Base-by-base conservation (phyloP, 352 stramenopile genomes). In the Globisporangium splendens region DNA sequence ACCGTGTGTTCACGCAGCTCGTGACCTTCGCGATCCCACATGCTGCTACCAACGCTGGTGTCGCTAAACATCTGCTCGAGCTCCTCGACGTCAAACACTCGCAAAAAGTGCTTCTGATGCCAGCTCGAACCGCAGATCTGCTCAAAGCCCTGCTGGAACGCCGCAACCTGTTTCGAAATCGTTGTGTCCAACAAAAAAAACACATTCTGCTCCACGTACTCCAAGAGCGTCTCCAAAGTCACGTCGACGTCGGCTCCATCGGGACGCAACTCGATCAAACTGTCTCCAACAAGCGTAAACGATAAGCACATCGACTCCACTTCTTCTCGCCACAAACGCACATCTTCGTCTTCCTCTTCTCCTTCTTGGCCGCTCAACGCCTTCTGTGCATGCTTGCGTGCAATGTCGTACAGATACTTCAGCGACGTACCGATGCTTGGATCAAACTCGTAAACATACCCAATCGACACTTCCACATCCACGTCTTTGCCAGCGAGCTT, bases 1-100 rank as follows among this genome's bases (percentile, higher is more conserved):
- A 95, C 78, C 65, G 93, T 90, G 68, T 88, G 78, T 42, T 79
- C 69, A 10, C 77, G 76, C 44, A 96, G 73, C 53, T 87, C 74
- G 18, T 80, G 50, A 21, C 78, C 83, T 12, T 84, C 73, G 42
- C 85, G 84, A 59, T 83, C 71, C 86, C 86, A 96, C 63, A 90
- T 75, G 38, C 60, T 77, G 44, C 66, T 75, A 15, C 64, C 63
- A 0, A 56, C 50, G 53, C 77, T 70, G 44, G 63, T 61, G 53
- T 89, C 84, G 15, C 75, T 75, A 7, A 93, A 54, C 44, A 95
- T 59, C n/a, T 55, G 49, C 63, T 92, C 82, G 3, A 95, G 69
- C 65, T 94, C 87, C 14, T 43, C 3, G 1, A 88, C 65, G 38
- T 79, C 73, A 52, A 96, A 90, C 14, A 81, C 69, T 31, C 72